A percentile compares a stretch with the other conserved stretches of the same genome.
These are phyloP conservation scores for Backusella mclennaniae DNA, from an alignment of 192 early-diverging fungal genomes.

Conservation along the genomic window DNA sequence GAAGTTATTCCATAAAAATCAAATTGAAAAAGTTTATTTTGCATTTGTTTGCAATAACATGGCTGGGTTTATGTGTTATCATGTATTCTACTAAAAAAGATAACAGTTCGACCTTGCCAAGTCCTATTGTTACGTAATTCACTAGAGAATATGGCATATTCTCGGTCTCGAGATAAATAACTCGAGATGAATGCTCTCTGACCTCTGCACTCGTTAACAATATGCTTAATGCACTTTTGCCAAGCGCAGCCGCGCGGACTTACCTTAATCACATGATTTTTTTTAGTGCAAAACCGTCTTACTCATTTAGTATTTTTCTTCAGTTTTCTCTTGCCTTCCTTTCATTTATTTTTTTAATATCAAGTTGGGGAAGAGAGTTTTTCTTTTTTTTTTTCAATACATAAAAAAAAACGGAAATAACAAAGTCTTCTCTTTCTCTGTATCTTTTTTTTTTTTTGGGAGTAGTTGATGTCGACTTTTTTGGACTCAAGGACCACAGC, in stretches of 20 bases:
- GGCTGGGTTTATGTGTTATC: too few species aligned
- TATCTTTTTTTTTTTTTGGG: not conserved
- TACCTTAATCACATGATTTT: not conserved
- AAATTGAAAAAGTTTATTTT: too few species aligned
- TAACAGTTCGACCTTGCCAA: too few species aligned
- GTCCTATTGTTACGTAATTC: too few species aligned
- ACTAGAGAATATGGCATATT: too few species aligned
- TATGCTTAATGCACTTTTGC: too few species aligned
- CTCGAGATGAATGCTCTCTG: too few species aligned
- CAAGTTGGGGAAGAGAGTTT: not conserved
- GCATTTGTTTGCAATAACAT: too few species aligned
- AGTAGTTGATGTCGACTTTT: conserved; percentile 2
- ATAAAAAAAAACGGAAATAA: not conserved
- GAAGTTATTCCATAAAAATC: too few species aligned
- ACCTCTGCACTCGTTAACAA: too few species aligned
- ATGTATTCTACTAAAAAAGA: too few species aligned
- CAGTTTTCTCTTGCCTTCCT: not conserved
- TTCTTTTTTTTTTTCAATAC: not conserved
- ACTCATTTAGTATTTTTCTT: not conserved
- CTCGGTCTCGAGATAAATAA: too few species aligned
- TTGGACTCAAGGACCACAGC: not conserved
- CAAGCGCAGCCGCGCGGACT: not conserved
- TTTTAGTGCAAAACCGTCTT: not conserved
- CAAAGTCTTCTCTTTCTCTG: not conserved
- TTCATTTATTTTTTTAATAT: not conserved